Base-by-base conservation (phyloP, 1,284 basidiomycete genomes). In the Trametes versicolor region DNA sequence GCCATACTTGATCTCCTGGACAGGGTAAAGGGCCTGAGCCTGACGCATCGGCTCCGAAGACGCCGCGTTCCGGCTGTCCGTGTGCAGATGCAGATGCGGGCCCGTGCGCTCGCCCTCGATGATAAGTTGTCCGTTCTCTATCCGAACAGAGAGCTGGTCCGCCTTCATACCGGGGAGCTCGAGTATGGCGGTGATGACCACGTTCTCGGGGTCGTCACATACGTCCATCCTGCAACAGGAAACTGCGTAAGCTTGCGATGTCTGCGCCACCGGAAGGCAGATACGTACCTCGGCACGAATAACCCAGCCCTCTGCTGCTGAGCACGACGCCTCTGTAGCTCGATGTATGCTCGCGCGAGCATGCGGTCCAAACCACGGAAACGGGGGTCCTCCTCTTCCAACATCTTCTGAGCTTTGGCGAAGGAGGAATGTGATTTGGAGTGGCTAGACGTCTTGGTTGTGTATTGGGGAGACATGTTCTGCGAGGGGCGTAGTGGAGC, bases 161-260 rank as follows among this genome's bases (percentile, higher is more conserved):
- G 78, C 81, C 62, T 80, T 81, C 57, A 88, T 78, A 8, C 87
- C 87, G 23, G 87, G 87, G 6, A 88, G 73, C 70, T 89, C 87
- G 64, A 88, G 82, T 2, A 81, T 77, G 8, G 85, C 85, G 6
- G 79, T 74, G 19, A 86, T 71, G 45, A 73, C 77, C 7, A 78
- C 70, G 4, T 78, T 78, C 3, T 73, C 72, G 8, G 83, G 81
- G 57, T 86, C 80, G 59, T 88, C 83, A 50, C 80, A 79, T 21
- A 88, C 68, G 68, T 87, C 85, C 80, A 87, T 83, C 61, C 87
- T 88, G 68, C 2, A 27, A 65, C 68, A 21, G 34, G 23, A 6
- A 21, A 12, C n/a, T 6, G 13, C 19, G 29, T 15, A 15, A 56
- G n/a, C 9, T 23, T 47, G 12, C 27, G 23, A 36, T 23, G 29